Base-by-base conservation (phyloP, 352 stramenopile genomes). In the Phytophthora ramorum region DNA sequence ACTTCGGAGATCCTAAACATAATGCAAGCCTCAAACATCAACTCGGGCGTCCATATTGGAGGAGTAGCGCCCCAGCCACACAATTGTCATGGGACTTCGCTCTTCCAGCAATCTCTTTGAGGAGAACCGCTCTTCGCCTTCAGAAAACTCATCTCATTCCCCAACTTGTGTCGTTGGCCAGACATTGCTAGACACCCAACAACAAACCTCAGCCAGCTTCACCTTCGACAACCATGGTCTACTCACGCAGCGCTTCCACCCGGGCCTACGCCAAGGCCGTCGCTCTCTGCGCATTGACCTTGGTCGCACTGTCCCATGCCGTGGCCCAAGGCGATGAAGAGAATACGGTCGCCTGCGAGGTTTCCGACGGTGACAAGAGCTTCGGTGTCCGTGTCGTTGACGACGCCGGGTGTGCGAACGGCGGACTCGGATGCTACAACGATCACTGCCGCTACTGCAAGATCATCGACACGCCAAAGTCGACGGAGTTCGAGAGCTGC, bases 371-470 rank as follows among this genome's bases (percentile, higher is more conserved):
- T 24, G 66, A 77, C 57, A 70, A 69, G 22, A 67, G 58, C 17
- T 51, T 73, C 44, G 73, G 73, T 14, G 58, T 81, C 37, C 70
- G 69, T 14, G 64, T 69, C 13, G 48, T 81, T 4, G 40, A 76
- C 8, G 73, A 77, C 24, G 34, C 48, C 5, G 60, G 44, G 2
- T 81, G 73, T 12, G 24, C 24, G 17, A 64, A 66, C 56, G 70
- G 73, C 12, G 73, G 73, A 20, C 53, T 81, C 17, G 73, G 73
- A 14, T 81, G 73, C 58, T 75, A 67, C 61, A 71, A 68, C 35
- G 54, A 63, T 24, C 55, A 69, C 48, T 81, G 73, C 48, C 70
- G 73, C 35, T 81, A 75, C 66, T 81, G 73, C 59, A 76, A 79
- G 41, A 46, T 74, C 41, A 20, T 71, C 4, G 71, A 81, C 34